Percentiles rank a stretch among this genome's conserved stretches.
phyloP scores from a whole-genome alignment of 192 early-diverging fungal genomes.

The Entomortierella lignicola region DNA sequence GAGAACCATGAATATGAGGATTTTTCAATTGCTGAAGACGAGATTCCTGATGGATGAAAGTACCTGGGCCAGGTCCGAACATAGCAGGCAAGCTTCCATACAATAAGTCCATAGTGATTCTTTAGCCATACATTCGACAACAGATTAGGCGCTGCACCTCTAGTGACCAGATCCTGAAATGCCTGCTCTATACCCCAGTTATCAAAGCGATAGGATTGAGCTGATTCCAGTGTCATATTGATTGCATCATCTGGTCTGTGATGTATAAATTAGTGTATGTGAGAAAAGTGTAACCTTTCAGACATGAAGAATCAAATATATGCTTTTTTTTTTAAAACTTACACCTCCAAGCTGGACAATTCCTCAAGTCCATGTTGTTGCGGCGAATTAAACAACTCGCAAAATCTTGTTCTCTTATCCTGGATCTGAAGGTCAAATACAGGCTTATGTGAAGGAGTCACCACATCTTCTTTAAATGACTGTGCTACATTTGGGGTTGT shows the following conservation, averaged over 20 bases:
- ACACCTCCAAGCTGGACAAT: constrained; percentile 23
- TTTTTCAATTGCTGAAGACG: background rate
- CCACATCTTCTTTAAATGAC: background rate
- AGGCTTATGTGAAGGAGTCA: background rate
- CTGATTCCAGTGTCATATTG: constrained; percentile 36
- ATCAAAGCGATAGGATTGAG: constrained; percentile 34
- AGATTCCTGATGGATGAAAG: background rate
- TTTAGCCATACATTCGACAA: constrained; percentile 61
- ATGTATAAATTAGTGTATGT: background rate
- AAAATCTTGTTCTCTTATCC: background rate
- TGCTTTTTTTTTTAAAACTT: constrained; percentile 1
- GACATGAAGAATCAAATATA: background rate
- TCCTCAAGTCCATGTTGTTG: background rate
- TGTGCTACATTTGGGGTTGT: background rate
- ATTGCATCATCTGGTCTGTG: constrained; percentile 41
- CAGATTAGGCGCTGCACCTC: constrained; percentile 53
- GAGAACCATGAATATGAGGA: constrained; percentile 49
- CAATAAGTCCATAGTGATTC: constrained; percentile 77
- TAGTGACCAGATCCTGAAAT: constrained; percentile 41
- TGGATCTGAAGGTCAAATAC: constrained; percentile 5
- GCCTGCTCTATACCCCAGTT: constrained; percentile 68
- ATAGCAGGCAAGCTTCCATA: constrained; percentile 79
- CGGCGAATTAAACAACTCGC: constrained; percentile 1
- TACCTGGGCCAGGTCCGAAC: constrained; percentile 64
- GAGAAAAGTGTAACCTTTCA: background rate